Evolutionary conservation across 2,329 filamentous ascomycete genomes (phyloP), one percentile per base, ranked within the genome.

Genomic region (Xylaria sp.): DNA sequence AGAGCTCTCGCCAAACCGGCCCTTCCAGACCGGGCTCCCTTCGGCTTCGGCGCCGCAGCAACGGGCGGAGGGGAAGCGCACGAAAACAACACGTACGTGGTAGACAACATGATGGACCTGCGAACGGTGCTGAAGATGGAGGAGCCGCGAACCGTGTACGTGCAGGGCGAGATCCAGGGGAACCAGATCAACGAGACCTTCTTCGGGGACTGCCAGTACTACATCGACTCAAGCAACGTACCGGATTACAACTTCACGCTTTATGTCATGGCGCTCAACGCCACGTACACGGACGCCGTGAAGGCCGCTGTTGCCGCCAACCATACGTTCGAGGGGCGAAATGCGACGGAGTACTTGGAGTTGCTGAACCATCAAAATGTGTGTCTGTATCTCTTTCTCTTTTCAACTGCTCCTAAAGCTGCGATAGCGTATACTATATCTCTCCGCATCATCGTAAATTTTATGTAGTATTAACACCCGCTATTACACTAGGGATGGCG

Each of bases 81-180:
- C 2, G 55, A 64, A 12, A 62, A 61, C 47, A 68, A 68, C 42
- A 69, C 70, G 10, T 72, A 72, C 40, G 53, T 73, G 5, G 69
- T 73, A 1, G 53, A 68, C 60, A 69, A 70, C 63, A 73, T 72
- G 72, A 66, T 70, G 63, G 71, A 71, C n/a, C 67, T 73, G 32
- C 66, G 72, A 23, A 32, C 53, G 29, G 61, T 66, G 0, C 53
- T 73, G 37, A 70, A 63, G n/a, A 35, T 66, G 50, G 50, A 68
- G 12, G 55, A 47, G 25, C 69, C 71, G 10, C 69, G 72, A 1
- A 73, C 66, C 0, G 69, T 74, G 25, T 72, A 73, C 37, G 68
- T 74, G 58, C 60, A 61, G 48, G 71, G 71, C 21, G 66, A 70
- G 58, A 71, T 74, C 40, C 42, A n/a, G 10, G 71, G 72, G 0